Conservation (phyloP, 805 yeast genomes). For the Saturnispora mendoncae region DNA sequence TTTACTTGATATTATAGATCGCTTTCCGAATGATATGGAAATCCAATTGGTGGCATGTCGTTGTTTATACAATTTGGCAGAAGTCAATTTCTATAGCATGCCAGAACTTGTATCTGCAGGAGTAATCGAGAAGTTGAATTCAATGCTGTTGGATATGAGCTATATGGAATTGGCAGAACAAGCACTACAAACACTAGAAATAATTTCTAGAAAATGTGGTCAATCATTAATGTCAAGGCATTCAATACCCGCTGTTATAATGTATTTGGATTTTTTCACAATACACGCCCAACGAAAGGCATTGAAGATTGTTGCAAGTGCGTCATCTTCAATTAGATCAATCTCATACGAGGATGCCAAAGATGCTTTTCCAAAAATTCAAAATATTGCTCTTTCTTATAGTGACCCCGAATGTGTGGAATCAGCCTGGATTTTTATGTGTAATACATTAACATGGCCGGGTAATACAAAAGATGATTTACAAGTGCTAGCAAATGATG, state of each 20-base stretch:
- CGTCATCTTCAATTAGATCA: slow-evolving; percentile 42
- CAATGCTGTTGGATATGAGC: slow-evolving; percentile 61
- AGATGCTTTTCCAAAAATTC: slow-evolving; percentile 51
- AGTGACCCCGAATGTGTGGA: slow-evolving; percentile 55
- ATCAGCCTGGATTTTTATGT: slow-evolving; percentile 55
- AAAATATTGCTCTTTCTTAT: slow-evolving; percentile 44
- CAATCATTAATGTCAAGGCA: slow-evolving; percentile 46
- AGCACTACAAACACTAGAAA: slow-evolving; percentile 65
- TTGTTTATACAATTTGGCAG: slow-evolving; percentile 72
- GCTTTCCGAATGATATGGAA: slow-evolving; percentile 60
- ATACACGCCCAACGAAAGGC: slow-evolving; percentile 84
- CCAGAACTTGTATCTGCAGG: slow-evolving; percentile 55
- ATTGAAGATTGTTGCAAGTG: slow-evolving; percentile 59
- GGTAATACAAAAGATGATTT: slow-evolving; percentile 3
- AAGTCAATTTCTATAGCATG: slow-evolving; percentile 58
- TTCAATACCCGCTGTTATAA: slow-evolving; percentile 56
- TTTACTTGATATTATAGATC: slow-evolving; percentile 49
- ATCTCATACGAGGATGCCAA: slow-evolving; percentile 40
- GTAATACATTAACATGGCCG: slow-evolving; percentile 38
- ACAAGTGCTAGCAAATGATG: slow-evolving; percentile 12
- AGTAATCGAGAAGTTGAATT: slow-evolving; percentile 56
- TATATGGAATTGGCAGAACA: slow-evolving; percentile 92
- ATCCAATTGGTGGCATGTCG: slow-evolving; percentile 78
- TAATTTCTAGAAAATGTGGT: slow-evolving; percentile 50
- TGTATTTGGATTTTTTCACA: slow-evolving; percentile 80